Base-by-base conservation (phyloP, 2,329 filamentous ascomycete species). In the Epichloe elymi region DNA sequence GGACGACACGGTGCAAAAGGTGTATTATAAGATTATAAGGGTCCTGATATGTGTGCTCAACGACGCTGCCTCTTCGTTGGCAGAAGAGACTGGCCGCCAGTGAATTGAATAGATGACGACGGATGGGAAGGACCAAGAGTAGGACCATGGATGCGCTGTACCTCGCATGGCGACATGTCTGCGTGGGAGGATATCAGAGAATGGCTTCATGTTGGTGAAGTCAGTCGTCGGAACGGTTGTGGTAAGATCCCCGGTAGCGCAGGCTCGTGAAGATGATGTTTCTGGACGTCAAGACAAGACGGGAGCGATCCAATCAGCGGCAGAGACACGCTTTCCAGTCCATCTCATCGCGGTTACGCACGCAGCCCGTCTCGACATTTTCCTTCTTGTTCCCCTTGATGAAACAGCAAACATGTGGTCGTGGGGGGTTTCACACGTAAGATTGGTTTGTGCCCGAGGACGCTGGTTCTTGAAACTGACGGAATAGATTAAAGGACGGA, bases 91-190 rank as follows among this genome's bases (percentile, higher is more conserved):
- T 11, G 30, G 30, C 30, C 30, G 8, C 30, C 30, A 11, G 30
- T 11, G 30, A 30, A 42, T 46, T 40, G 42, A 45, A 40, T 39
- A 4, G 37, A 12, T 4, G 30, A 47, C 19, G 19, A 39, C 17
- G 5, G 19, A 3, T 23, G 19, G 17, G 3, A 26, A 15, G 19
- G 14, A 19, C 48, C 36, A 38, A 46, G 35, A n/a, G 51, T 52
- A 38, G 33, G 42, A 49, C 46, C 38, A 46, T 46, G 36, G 26
- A 46, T 52, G 51, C 35, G 42, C 38, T 49, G 50, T 43, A 51
- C 44, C 11, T 51, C 45, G 23, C 19, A 48, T 33, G 41, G 48
- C 40, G 8, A 37, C 30, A 49, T 33, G 47, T 35, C 26, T 20
- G 8, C 26, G 26, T 30, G 26, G 7, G 8, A 30, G 26, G 14